These are phyloP conservation scores for Pseudonitzschia multiseries DNA, from an alignment of 108 stramenopile species.

Conservation along the genomic window DNA sequence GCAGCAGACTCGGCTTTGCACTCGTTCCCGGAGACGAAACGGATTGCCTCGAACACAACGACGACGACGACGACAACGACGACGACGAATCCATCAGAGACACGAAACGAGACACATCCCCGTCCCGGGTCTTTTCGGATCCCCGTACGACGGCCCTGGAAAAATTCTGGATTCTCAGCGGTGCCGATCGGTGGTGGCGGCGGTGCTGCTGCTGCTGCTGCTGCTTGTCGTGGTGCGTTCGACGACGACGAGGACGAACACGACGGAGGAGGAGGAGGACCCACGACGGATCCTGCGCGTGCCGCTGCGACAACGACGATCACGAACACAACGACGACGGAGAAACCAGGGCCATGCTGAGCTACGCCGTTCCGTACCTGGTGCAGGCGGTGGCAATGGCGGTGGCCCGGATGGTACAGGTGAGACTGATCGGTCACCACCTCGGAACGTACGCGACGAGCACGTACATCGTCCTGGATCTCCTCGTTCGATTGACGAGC, in stretches of 20 bases:
- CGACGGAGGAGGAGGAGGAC: no score
- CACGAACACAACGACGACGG: no score
- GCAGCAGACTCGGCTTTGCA: no score
- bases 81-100: not conserved
- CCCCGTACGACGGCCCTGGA: not conserved
- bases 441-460: conserved; percentile 42
- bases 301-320: no score
- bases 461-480: conserved; percentile 40
- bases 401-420: conserved; percentile 34
- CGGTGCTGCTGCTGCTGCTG: not conserved
- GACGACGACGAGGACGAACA: no score
- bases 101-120: not conserved
- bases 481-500: conserved; percentile 32
- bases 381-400: conserved; percentile 22
- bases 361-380: conserved; percentile 41
- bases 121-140: not conserved
- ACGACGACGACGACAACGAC: conserved; percentile 3
- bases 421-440: conserved; percentile 52
- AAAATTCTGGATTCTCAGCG: not conserved
- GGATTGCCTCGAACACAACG: not conserved
- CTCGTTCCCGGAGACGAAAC: not conserved
- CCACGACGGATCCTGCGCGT: no score
- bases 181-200: no score
- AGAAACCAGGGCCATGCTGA: conserved; percentile 30
- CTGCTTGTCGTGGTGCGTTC: no score